phyloP scores from a whole-genome alignment of 495 filamentous ascomycete species.

The Barbatosphaeria neglecta region DNA sequence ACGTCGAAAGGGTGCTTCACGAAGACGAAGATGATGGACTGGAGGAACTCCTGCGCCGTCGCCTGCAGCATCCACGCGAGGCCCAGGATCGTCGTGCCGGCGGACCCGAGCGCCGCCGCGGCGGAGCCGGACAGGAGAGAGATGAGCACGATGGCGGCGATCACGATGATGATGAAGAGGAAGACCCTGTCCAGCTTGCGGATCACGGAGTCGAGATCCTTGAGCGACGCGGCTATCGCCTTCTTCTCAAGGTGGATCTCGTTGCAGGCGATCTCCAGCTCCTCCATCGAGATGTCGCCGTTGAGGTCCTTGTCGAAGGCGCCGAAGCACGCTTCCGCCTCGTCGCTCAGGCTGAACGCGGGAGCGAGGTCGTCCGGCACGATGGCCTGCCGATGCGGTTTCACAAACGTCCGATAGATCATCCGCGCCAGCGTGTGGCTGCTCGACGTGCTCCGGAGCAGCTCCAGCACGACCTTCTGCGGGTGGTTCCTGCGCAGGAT shows the following conservation, averaged over 20 bases:
- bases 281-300: conserved; percentile 92
- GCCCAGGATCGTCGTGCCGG: conserved; percentile 74
- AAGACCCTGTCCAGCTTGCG: conserved; percentile 80
- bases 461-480: conserved; percentile 68
- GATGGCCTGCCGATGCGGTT: conserved; percentile 63
- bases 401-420: conserved; percentile 82
- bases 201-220: conserved; percentile 94
- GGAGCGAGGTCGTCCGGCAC: conserved; percentile 61
- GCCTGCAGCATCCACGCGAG: conserved; percentile 86
- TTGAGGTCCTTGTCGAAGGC: conserved; percentile 98
- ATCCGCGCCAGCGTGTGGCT: conserved; percentile 83
- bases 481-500: conserved; percentile 69
- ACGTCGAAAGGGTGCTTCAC: conserved; percentile 98
- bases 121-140: conserved; percentile 83
- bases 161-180: conserved; percentile 69
- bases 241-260: conserved; percentile 94
- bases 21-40: conserved; percentile 90
- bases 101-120: conserved; percentile 69
- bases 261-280: conserved; percentile 84
- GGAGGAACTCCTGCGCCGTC: conserved; percentile 86
- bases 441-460: conserved; percentile 59
- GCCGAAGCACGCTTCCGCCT: conserved; percentile 80
- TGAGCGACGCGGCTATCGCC: conserved; percentile 84
- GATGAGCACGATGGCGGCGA: conserved; percentile 74
- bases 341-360: conserved; percentile 75